Percentiles rank a stretch among this genome's conserved stretches.
phyloP scores from a whole-genome alignment of 345 rosid genomes.

The Eucalyptus polyanthemos region DNA sequence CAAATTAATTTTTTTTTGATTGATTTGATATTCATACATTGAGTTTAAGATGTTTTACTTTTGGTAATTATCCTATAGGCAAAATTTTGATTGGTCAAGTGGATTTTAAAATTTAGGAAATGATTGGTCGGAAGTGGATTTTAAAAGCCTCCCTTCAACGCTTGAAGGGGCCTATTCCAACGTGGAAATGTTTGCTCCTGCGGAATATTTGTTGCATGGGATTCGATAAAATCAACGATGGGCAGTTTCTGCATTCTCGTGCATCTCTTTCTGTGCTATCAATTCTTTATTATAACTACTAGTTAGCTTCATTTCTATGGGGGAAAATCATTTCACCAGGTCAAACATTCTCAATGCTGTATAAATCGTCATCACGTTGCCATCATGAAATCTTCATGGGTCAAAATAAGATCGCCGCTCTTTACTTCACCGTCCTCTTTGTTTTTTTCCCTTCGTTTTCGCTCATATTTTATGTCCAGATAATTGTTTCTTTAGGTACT shows the following conservation, averaged over 20 bases:
- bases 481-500: background rate
- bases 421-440: background rate
- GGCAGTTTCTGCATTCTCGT: background rate
- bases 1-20: background rate
- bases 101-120: too few species aligned
- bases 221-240: background rate
- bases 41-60: background rate
- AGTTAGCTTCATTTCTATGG: background rate
- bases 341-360: background rate
- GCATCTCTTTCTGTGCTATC: background rate
- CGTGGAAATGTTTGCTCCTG: too few species aligned
- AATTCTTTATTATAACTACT: background rate
- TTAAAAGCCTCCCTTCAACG: background rate
- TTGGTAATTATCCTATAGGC: background rate
- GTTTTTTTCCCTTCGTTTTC: background rate
- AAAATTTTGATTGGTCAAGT: background rate
- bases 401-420: background rate
- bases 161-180: too few species aligned
- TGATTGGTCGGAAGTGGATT: background rate
- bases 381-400: background rate
- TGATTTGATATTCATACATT: background rate
- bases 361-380: background rate
- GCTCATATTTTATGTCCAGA: background rate
- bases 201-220: background rate
- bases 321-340: background rate